Evolutionary conservation across 495 filamentous ascomycete genomes (phyloP), one percentile per base, ranked within the genome.

Genomic region (Aspergillus campestris): DNA sequence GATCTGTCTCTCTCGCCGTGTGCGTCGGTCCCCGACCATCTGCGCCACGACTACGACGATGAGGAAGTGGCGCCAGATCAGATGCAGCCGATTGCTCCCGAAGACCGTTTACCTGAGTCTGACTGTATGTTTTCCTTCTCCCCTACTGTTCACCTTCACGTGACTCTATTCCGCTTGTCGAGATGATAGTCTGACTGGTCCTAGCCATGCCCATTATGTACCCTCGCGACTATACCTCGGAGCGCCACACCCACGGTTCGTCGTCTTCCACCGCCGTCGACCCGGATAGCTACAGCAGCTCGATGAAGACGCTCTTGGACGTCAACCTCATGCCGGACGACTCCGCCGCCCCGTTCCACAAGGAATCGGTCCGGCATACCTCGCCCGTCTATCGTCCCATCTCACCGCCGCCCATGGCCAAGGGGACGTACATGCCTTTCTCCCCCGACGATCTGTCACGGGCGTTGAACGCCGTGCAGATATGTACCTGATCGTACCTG

Each of bases 391-490:
- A 64, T 12, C 65, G 57, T 8, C 45, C 63, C n/a, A 49, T 63
- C 10, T 58, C 67, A 9, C 61, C 65, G 14, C 53, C 49, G 15
- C 45, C 60, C 36, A 56, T 61, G 14, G 55, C 59, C 34, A 59
- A 60, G 27, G 56, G 53, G n/a, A 60, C 55, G 24, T 53, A 50
- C 6, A 49, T 61, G 28, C 59, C 69, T 6, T 71, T 73, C 43
- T 41, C 62, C 7, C 65, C 69, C 0, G 60, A 70, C n/a, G 65
- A 71, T 47, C 51, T 73, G 52, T 55, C 58, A 27, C 62, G 64
- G 37, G 69, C 69, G 45, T 61, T 73, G 60, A 58, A 58, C 52
- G 62, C 64, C 38, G 59, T 72, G 47, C 67, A 66, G 49, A 55
- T 70, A 50, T 68, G 55, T 53, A 24, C 18, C 18, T 24, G 18